Percentiles rank a stretch among this genome's conserved stretches.
Evolutionary conservation across 106 monocot genomes (phyloP).

Genomic region (Acorus calamus): DNA sequence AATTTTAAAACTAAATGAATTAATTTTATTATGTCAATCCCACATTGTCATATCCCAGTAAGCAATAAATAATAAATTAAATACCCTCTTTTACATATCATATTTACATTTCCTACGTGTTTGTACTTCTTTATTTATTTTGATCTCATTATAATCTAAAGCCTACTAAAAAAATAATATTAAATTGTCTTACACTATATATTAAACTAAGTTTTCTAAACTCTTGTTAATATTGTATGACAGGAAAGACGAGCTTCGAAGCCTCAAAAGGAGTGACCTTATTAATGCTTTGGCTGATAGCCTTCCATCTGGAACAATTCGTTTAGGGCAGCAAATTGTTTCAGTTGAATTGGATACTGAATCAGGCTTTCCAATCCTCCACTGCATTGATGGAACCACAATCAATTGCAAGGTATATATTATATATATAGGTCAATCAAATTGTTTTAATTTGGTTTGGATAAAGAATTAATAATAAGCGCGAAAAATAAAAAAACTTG

Average conservation of each 20-base stretch:
- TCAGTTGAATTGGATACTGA: conserved; percentile 12
- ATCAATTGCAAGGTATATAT: neutral
- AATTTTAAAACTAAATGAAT: no score
- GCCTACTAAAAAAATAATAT: no score
- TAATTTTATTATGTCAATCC: no score
- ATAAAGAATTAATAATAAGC: conserved; percentile 17
- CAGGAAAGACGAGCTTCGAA: conserved; percentile 25
- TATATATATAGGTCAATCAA: neutral
- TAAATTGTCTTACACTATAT: no score
- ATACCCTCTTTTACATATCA: no score
- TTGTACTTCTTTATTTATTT: no score
- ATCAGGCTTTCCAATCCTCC: conserved; percentile 15
- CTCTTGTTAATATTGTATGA: neutral
- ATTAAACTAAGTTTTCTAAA: neutral
- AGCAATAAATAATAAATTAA: no score
- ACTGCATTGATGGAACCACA: conserved; percentile 13
- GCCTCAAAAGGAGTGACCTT: conserved; percentile 45
- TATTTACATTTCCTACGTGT: no score
- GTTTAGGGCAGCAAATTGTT: conserved; percentile 23
- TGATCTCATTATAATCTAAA: no score
- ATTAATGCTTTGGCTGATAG: conserved; percentile 28
- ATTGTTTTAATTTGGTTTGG: conserved; percentile 10
- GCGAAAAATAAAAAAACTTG: no score
- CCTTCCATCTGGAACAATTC: conserved; percentile 24
- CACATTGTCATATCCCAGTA: no score